Conservation (phyloP, 495 filamentous ascomycete species). For the Pseudevernia furfuracea region DNA sequence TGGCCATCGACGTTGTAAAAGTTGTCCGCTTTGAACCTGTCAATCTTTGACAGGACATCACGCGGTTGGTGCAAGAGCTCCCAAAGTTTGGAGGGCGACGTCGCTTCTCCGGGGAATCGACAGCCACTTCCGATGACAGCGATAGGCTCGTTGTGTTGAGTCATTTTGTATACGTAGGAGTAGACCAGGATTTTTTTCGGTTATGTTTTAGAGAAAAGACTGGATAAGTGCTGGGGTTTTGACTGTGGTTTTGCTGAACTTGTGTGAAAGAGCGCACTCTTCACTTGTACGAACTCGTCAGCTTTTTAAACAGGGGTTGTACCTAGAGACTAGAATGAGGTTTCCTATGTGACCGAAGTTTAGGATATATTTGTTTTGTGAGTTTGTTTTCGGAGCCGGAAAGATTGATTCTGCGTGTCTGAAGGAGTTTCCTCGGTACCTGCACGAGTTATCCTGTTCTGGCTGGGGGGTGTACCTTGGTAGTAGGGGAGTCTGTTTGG, state of each 20-base stretch:
- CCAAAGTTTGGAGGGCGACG: conserved; percentile 36
- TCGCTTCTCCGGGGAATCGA: conserved; percentile 37
- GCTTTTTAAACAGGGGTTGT: neutral
- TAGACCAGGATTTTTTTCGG: neutral
- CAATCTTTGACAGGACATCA: conserved; percentile 28
- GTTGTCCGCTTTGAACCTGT: conserved; percentile 20
- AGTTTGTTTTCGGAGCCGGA: neutral
- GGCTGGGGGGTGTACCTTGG: neutral
- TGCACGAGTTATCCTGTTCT: neutral
- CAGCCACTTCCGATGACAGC: conserved; percentile 40
- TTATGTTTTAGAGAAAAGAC: neutral
- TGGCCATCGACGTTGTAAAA: conserved; percentile 26
- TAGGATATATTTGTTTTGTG: neutral
- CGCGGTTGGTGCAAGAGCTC: conserved; percentile 32
- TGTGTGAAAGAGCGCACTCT: neutral
- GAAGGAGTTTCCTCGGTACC: neutral
- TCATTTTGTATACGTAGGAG: neutral
- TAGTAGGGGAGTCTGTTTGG: neutral
- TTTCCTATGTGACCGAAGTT: neutral
- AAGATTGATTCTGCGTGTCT: neutral
- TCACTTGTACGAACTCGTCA: neutral
- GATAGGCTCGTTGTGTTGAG: conserved; percentile 24
- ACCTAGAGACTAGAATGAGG: neutral
- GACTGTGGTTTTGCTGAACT: neutral
- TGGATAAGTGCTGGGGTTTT: neutral